Evolutionary conservation across 1,284 basidiomycete species (phyloP).

Genomic region (Boletus mariae): DNA sequence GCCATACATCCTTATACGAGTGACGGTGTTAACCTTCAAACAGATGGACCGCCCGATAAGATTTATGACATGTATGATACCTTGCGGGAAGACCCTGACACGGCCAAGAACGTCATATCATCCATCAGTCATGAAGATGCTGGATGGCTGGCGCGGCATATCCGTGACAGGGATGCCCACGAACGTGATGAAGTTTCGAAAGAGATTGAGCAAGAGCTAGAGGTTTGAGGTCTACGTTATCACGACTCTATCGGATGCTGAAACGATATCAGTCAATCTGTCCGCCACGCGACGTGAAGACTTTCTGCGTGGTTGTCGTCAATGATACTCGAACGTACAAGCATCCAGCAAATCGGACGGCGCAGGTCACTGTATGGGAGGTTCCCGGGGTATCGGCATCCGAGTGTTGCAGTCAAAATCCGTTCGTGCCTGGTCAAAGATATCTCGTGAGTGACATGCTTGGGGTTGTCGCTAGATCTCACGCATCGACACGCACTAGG

Average conservation of each 20-base stretch:
- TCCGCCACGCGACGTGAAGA: slow-evolving; percentile 76
- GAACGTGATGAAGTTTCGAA: slow-evolving; percentile 51
- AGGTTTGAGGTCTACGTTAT: slow-evolving; percentile 40
- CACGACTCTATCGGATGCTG: slow-evolving; percentile 1
- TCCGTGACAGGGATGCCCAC: slow-evolving; percentile 47
- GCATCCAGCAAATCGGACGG: slow-evolving; percentile 53
- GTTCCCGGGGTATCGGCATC: slow-evolving; percentile 49
- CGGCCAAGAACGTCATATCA: slow-evolving; percentile 41
- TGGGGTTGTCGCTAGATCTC: neutral
- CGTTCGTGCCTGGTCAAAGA: slow-evolving; percentile 62
- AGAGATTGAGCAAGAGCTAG: slow-evolving; percentile 68
- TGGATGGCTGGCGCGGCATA: slow-evolving; percentile 60
- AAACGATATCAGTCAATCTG: slow-evolving; percentile 51
- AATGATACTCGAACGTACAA: slow-evolving; percentile 62
- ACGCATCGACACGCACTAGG: slow-evolving; percentile 12
- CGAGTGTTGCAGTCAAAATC: slow-evolving; percentile 50
- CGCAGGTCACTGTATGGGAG: slow-evolving; percentile 85
- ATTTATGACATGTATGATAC: slow-evolving; percentile 67
- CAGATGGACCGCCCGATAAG: slow-evolving; percentile 52
- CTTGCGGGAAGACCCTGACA: slow-evolving; percentile 49
- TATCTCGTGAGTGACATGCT: slow-evolving; percentile 53
- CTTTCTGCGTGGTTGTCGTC: slow-evolving; percentile 77
- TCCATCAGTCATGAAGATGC: slow-evolving; percentile 46
- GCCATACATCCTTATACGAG: slow-evolving; percentile 7
- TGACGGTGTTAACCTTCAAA: neutral